Base-by-base conservation (phyloP, 257 asterid species). In the Cynanchum wilfordii region DNA sequence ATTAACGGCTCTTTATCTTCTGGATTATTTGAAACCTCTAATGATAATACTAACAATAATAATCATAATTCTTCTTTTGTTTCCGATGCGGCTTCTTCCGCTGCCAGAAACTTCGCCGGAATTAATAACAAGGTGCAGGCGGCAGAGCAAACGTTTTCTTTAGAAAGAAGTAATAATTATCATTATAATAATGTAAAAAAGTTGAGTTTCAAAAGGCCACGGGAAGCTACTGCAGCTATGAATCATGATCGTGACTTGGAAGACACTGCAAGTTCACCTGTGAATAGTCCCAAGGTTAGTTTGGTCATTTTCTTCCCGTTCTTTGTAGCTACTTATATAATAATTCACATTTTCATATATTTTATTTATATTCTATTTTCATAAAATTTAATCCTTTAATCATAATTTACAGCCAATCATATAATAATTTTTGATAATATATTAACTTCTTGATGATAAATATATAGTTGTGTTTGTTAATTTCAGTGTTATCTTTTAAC, bases 181-280 rank as follows among this genome's bases (percentile, higher is more conserved):
- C 1, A 40, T 40, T 6, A 40, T 40, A 40, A 40, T 40, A 40
- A 42, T 29, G 29, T 16, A n/a, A 42, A 45, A 57, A 81, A 45
- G 15, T 22, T 11, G 15, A 77, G 78, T 78, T 76, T 75, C 79
- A 88, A 86, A 88, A 90, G 85, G 82, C 80, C 45, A 62, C 44
- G 87, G 80, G 84, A 81, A 77, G 72, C 74, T 5, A 82, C 64
- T 52, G 70, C 52, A 45, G 84, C 73, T 0, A 40, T 49, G 36
- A 50, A 19, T 5, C 22, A 0, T 19, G 59, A 54, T 52, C 57
- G 7, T 82, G 96, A 88, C 75, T 81, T 90, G 71, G 89, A 86
- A 77, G 96, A 90, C 75, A 90, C 96, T 42, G 96, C 96, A 17
- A 88, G 91, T 68, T 90, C 96, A 66, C 96, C 96, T 56, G 89